These are phyloP conservation scores for Alternaria arborescens DNA, from an alignment of 2,329 filamentous ascomycete genomes.

Conservation along the genomic window DNA sequence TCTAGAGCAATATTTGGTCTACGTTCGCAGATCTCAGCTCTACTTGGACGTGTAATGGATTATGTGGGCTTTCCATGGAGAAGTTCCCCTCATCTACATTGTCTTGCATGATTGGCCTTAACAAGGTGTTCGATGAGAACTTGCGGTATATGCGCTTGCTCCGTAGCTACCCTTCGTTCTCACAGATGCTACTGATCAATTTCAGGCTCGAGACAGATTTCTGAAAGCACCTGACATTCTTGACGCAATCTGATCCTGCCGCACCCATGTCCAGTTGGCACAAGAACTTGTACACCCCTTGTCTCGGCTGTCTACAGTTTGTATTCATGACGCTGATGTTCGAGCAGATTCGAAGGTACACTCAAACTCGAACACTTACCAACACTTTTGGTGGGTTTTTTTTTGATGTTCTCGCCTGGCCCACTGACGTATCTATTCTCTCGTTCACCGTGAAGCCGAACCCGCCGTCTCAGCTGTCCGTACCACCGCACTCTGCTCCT, in stretches of 20 bases:
- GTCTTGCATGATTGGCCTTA: not conserved
- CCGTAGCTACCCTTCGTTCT: not conserved
- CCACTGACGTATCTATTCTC: not conserved
- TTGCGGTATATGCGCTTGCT: not conserved
- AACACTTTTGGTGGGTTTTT: too few relatives aligned
- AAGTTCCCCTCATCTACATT: not conserved
- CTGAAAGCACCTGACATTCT: not conserved
- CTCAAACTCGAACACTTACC: too few relatives aligned
- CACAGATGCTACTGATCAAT: not conserved
- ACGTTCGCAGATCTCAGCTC: not conserved
- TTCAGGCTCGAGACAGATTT: not conserved
- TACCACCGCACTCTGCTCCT: not conserved
- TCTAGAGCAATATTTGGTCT: not conserved
- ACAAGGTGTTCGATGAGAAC: not conserved
- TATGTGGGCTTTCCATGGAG: not conserved
- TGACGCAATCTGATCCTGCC: not conserved
- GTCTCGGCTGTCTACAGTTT: not conserved
- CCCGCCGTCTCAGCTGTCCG: not conserved
- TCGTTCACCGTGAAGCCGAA: conserved; percentile 1
- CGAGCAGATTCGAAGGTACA: not conserved
- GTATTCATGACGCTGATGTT: not conserved
- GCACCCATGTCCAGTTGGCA: not conserved
- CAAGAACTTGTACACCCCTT: not conserved
- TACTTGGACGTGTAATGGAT: not conserved
- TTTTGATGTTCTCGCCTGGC: not conserved